Conservation (phyloP, 768 basidiomycete genomes). For the Mycena sanguinolenta region DNA sequence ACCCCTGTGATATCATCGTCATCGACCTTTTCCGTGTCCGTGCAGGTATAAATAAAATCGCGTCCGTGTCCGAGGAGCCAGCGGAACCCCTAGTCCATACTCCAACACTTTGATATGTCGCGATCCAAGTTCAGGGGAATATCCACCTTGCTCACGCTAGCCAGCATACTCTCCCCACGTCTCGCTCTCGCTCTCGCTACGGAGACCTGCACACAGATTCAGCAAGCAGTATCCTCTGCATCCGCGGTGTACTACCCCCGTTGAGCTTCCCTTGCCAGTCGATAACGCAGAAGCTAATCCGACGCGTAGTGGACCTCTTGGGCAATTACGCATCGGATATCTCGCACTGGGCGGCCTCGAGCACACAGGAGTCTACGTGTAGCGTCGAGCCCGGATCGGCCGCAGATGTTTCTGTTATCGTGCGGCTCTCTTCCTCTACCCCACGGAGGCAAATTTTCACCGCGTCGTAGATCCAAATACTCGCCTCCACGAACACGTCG, state of each 20-base stretch:
- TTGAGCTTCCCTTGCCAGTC: conserved; percentile 41
- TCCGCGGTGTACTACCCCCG: conserved; percentile 60
- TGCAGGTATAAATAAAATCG: too few species aligned
- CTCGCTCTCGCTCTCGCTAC: too few species aligned
- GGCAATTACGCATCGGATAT: conserved; percentile 58
- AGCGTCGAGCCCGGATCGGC: conserved; percentile 21
- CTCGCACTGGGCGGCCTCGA: conserved; percentile 30
- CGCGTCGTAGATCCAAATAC: conserved; percentile 16
- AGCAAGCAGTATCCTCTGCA: conserved; percentile 52
- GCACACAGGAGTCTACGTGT: conserved; percentile 22
- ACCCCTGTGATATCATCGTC: too few species aligned
- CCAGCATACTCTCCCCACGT: too few species aligned
- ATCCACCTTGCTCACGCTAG: too few species aligned
- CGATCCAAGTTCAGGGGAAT: too few species aligned
- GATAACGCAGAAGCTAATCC: background rate
- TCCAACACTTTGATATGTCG: too few species aligned
- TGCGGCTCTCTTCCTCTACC: background rate
- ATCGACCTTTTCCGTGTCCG: too few species aligned
- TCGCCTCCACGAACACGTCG: conserved; percentile 23
- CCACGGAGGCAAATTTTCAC: background rate
- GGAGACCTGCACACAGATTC: conserved; percentile 54
- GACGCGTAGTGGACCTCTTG: conserved; percentile 15
- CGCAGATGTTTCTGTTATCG: conserved; percentile 12
- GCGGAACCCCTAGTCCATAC: too few species aligned
- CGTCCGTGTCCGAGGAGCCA: too few species aligned